Evolutionary conservation across 176 grass and related monocot species (phyloP), one percentile per base, ranked within the genome.

Genomic region (Oryza glumipatula): DNA sequence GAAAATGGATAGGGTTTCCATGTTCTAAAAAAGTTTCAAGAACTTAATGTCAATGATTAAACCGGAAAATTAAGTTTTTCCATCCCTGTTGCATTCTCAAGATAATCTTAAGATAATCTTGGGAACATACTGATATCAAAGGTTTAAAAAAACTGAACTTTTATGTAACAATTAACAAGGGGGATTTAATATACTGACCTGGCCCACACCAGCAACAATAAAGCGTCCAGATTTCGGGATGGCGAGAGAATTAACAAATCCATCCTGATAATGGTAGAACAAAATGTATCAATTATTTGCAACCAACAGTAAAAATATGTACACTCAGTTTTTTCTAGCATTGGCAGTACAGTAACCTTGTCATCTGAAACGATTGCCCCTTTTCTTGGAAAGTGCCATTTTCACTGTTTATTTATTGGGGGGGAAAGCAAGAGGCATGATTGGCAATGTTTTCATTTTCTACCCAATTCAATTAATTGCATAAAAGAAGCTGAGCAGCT

Each of bases 141-240:
- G 54, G 1, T 60, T 49, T 39, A 1, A 83, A 45, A 11, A 36
- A 58, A 67, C 47, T 49, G 17, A 56, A 56, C 14, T 19, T 5
- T 49, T 11, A 0, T 47, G 43, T 41, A 41, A 41, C 39, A 41
- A 41, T 8, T 4, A 67, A 39, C 10, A 82, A 32, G 8, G 36
- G 41, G 49, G 52, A 41, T 22, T 47, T 32, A 9, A 63, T 41
- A 36, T 82, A 72, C 88, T 73, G 69, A 97, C 94, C 92, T 97
- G 88, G 19, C 92, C 94, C 87, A 97, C 85, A 46, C 92, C 94
- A 67, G 94, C 92, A 85, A 92, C 85, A 84, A 97, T 78, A 86
- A 97, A 97, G 17, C 92, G 88, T 51, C 85, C 92, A 35, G 94
- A 94, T 82, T 89, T 94, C 11, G 92, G 92, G 44, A 97, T 94